Base-by-base conservation (phyloP, 306 rosid genomes). In the Vicia faba region DNA sequence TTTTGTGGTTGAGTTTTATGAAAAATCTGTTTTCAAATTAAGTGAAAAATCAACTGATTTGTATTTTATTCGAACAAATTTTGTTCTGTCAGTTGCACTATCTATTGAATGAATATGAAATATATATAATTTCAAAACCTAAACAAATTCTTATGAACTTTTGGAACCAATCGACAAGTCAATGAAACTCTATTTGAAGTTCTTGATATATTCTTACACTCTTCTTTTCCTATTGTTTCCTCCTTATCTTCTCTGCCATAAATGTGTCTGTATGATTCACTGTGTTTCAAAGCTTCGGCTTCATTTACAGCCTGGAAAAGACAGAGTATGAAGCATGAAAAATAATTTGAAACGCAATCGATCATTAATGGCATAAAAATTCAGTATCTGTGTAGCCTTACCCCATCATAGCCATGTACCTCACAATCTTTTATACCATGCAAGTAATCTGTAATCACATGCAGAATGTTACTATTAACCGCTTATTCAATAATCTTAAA, bases 151-250 rank as follows among this genome's bases (percentile, higher is more conserved):
- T 84, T 92, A 78, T 80, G 85, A 36, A 83, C 98, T 76, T 87
- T 92, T 38, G 89, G 80, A 59, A 92, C 96, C 57, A 76, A 51
- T 55, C 98, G 66, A 61, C 98, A 89, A 5, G 98, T 89, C 77
- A 92, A 73, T 44, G 98, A 92, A 79, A 89, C 29, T 78, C 98
- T 74, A 49, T 28, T 75, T 50, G 85, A 66, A 35, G 80, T 82
- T 59, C 95, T 87, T 49, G 58, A 71, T 44, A 92, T 77, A 61
- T 70, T 74, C 75, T 67, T 81, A 69, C 12, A 11, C 39, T 79
- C 83, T 11, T 18, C 73, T 39, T 60, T 61, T 51, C 57, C 68
- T 66, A 10, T 19, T 60, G 71, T 55, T 50, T 77, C 77, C 59
- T 10, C 57, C 19, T 58, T 41, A 59, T 66, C 80, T 76, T 78